These are phyloP conservation scores for Diplosphaera chodatii DNA, from an alignment of 139 green algal species.

Conservation along the genomic window DNA sequence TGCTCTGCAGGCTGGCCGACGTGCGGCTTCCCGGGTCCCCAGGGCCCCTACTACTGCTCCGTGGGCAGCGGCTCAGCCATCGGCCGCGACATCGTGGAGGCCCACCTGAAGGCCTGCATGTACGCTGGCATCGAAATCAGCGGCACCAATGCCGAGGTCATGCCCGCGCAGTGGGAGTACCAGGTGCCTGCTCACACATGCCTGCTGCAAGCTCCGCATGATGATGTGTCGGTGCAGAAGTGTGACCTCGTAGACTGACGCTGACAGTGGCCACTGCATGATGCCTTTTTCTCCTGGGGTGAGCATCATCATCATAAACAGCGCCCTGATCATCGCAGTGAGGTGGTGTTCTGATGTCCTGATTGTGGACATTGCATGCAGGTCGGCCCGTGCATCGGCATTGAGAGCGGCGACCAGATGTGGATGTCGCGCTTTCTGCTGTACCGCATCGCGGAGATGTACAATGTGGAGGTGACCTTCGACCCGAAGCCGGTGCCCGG, in stretches of 20 bases:
- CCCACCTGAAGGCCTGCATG: conserved; percentile 94
- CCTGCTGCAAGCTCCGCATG: no score
- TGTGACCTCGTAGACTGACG: no score
- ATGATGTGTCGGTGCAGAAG: no score
- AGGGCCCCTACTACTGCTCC: conserved; percentile 97
- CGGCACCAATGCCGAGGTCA: conserved; percentile 94
- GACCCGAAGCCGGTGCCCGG: conserved; percentile 81
- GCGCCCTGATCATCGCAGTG: no score
- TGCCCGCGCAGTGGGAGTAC: conserved; percentile 98
- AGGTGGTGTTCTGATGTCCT: no score
- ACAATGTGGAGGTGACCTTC: conserved; percentile 84
- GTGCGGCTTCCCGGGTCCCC: conserved; percentile 81
- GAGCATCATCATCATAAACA: no score
- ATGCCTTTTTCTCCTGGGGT: no score
- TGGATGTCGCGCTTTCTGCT: conserved; percentile 96
- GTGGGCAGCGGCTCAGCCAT: conserved; percentile 79
- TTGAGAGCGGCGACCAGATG: conserved; percentile 78
- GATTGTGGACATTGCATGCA: conserved; percentile 1
- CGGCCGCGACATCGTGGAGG: conserved; percentile 89
- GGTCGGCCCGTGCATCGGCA: conserved; percentile 45
- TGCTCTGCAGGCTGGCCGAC: conserved; percentile 67
- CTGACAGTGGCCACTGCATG: no score
- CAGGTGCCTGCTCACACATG: conserved; percentile 43
- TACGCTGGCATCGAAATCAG: conserved; percentile 88
- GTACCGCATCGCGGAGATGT: conserved; percentile 82